These are phyloP conservation scores for Fusarium newnesense DNA, from an alignment of 2,329 filamentous ascomycete genomes.

Conservation along the genomic window DNA sequence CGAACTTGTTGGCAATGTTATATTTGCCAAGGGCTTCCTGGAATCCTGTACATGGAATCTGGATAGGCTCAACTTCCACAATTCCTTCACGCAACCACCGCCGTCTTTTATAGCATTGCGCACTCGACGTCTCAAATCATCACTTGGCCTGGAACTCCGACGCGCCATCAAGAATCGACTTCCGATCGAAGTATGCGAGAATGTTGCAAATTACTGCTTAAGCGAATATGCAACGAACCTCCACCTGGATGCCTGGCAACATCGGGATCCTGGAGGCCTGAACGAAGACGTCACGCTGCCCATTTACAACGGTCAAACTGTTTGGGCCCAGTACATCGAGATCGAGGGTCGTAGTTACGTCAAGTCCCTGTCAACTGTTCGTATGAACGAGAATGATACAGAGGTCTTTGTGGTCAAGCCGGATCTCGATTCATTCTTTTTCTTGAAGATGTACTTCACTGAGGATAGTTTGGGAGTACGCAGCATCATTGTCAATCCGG, in stretches of 20 bases:
- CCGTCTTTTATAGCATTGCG: background rate
- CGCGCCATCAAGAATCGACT: background rate
- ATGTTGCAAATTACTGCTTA: background rate
- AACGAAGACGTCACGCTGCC: fast-evolving
- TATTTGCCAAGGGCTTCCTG: background rate
- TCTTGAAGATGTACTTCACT: background rate
- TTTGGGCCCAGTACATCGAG: background rate
- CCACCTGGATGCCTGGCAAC: background rate
- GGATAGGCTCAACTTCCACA: fast-evolving
- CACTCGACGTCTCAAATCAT: background rate
- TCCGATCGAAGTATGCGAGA: background rate
- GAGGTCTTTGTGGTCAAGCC: background rate
- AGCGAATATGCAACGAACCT: background rate
- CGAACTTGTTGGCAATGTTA: background rate
- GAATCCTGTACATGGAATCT: background rate
- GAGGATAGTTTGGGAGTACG: background rate
- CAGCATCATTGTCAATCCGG: background rate
- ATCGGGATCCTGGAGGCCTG: fast-evolving
- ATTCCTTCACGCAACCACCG: background rate
- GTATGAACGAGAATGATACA: background rate
- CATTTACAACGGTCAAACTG: background rate
- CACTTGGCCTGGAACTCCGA: background rate
- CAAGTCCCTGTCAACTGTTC: background rate
- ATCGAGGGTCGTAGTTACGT: background rate
- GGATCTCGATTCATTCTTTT: fast-evolving